These are phyloP conservation scores for Anisodus acutangulus DNA, from an alignment of 257 asterid genomes.

Conservation along the genomic window DNA sequence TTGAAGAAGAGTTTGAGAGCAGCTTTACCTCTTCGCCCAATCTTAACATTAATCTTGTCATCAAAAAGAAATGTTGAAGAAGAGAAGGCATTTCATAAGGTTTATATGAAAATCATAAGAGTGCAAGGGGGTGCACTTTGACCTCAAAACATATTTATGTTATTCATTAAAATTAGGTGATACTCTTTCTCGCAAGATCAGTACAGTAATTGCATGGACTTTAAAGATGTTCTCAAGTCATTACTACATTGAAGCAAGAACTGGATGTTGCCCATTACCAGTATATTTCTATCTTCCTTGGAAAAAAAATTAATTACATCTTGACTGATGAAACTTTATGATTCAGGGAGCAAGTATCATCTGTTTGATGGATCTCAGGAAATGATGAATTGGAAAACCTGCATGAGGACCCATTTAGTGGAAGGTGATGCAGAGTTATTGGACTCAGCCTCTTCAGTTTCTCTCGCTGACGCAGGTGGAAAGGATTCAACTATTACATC, in stretches of 20 bases:
- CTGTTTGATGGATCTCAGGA: constrained; percentile 53
- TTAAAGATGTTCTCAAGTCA: neutral
- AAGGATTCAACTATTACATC: constrained; percentile 45
- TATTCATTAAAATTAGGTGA: neutral
- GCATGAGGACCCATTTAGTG: constrained; percentile 40
- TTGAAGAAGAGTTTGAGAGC: too few species aligned
- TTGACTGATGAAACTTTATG: constrained; percentile 30
- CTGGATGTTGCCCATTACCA: neutral
- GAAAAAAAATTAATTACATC: neutral
- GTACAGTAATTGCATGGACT: neutral
- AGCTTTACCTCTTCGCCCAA: too few species aligned
- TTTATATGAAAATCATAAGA: neutral
- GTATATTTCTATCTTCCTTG: neutral
- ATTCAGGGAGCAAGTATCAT: constrained; percentile 53
- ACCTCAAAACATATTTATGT: neutral
- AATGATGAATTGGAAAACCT: constrained; percentile 53
- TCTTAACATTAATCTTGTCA: too few species aligned
- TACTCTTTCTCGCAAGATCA: neutral
- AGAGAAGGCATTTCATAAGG: neutral
- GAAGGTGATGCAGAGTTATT: constrained; percentile 68
- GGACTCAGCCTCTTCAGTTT: constrained; percentile 78
- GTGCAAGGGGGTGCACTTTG: neutral
- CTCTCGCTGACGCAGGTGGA: constrained; percentile 50
- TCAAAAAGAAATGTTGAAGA: too few species aligned
- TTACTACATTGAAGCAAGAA: neutral